These are phyloP conservation scores for Stagonosporopsis tanaceti DNA, from an alignment of 2,329 filamentous ascomycete genomes.

Conservation along the genomic window DNA sequence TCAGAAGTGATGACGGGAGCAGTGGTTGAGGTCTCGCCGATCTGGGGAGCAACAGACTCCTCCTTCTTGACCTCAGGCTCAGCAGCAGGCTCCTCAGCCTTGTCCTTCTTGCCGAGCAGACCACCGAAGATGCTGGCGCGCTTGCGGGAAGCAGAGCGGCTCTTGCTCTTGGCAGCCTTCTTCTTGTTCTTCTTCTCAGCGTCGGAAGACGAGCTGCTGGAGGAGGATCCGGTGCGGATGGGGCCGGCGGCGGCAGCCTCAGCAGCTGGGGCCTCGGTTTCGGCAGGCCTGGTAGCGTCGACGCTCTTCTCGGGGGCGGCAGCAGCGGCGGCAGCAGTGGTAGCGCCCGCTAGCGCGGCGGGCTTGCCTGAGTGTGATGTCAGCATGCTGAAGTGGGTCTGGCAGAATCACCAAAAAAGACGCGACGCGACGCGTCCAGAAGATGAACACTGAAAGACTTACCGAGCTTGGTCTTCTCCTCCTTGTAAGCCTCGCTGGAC, in stretches of 20 bases:
- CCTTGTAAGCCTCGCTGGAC: conserved; percentile 88
- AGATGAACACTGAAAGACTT: conserved; percentile 45
- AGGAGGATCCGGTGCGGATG: conserved; percentile 50
- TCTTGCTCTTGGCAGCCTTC: conserved; percentile 62
- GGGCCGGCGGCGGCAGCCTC: conserved; percentile 34
- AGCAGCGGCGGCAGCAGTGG: conserved; percentile 42
- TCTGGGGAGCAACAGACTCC: conserved; percentile 39
- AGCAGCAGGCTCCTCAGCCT: conserved; percentile 43
- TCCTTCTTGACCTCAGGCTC: conserved; percentile 57
- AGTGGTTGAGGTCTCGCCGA: conserved; percentile 44
- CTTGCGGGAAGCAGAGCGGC: conserved; percentile 68
- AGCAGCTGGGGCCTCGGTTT: conserved; percentile 38
- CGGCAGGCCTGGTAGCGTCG: conserved; percentile 53
- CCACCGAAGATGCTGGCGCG: conserved; percentile 65
- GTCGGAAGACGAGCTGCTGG: conserved; percentile 54
- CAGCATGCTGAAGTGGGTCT: conserved; percentile 45
- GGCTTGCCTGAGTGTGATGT: conserved; percentile 52
- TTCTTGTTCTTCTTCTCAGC: conserved; percentile 57
- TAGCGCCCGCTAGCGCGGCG: conserved; percentile 51
- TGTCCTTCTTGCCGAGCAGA: conserved; percentile 69
- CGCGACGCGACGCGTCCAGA: conserved; percentile 31
- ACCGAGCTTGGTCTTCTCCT: conserved; percentile 76
- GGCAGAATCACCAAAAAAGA: conserved; percentile 36
- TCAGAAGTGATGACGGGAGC: conserved; percentile 47
- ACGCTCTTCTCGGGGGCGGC: conserved; percentile 57